Evolutionary conservation across 495 filamentous ascomycete species (phyloP), one percentile per base, ranked within the genome.

Genomic region (Talaromyces thailandensis): DNA sequence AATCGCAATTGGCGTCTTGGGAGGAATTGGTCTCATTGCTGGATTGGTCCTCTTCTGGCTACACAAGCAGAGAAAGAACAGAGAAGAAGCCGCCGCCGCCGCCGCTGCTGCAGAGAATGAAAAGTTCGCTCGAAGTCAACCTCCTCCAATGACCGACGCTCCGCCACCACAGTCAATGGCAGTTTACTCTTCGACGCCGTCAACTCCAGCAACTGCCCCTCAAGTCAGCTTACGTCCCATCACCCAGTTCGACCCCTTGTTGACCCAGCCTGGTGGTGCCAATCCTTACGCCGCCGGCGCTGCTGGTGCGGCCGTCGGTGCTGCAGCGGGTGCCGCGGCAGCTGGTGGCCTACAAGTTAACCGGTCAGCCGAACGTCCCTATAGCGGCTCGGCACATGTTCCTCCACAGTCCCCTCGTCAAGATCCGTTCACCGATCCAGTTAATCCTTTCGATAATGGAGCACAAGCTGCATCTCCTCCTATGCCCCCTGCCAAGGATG

Each of bases 221-320:
- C 85, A 86, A 60, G 80, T 98, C 50, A 95, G 92, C 66, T 81
- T 96, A 56, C 88, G 91, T 40, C 94, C 93, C 0, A 83, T 96
- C 32, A 93, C 92, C 60, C 86, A 96, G 67, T 95, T 98, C 71
- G 80, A 88, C 12, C 92, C 92, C 8, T 87, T 45, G 73, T 64
- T 67, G 37, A 75, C 76, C 62, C 66, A 73, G 68, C 69, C 74
- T 68, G 75, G 73, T 26, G 68, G 59, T 2, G 68, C 64, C 53
- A 18, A 65, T 26, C 58, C 61, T 4, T 28, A 60, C 51, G 64
- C 61, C 21, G 66, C 77, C 35, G 67, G 62, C 60, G 63, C 62
- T 16, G 62, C 63, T 28, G 67, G 62, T 60, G 60, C 63, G 16
- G 66, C 64, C 31, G 65, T 64, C 31, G 58, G 43, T 62, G 61